A percentile compares a stretch with the other conserved stretches of the same genome.
These are phyloP conservation scores for Miscanthus lutarioriparius DNA, from an alignment of 176 grass and related monocot species.

Conservation along the genomic window DNA sequence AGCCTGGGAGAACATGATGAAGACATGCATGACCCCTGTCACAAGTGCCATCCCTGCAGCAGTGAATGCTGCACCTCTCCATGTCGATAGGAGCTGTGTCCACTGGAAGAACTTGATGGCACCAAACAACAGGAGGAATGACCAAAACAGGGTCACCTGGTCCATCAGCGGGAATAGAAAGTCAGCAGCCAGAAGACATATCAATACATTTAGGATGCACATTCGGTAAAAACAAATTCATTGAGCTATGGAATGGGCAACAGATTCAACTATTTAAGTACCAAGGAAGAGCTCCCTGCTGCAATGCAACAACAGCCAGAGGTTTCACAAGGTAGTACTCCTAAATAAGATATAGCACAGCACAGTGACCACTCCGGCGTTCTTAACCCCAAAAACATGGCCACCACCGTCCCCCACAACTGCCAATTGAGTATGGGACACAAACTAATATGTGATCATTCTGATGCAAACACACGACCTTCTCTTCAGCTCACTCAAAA, in stretches of 20 bases:
- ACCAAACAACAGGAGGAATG: slow-evolving; percentile 56
- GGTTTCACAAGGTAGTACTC: slow-evolving; percentile 1
- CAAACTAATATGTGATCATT: not conserved
- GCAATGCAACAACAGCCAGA: not conserved
- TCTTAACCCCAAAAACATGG: not conserved
- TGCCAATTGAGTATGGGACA: not conserved
- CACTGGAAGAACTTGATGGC: slow-evolving; percentile 66
- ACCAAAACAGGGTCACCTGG: slow-evolving; percentile 77
- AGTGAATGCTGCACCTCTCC: slow-evolving; percentile 57
- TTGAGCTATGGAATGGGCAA: not conserved
- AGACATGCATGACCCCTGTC: slow-evolving; percentile 60
- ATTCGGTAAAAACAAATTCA: not conserved
- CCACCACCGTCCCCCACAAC: not conserved
- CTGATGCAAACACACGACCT: not conserved
- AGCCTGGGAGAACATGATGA: slow-evolving; percentile 64
- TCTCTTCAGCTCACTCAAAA: not conserved
- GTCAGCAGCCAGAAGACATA: not conserved
- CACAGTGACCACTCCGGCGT: not conserved
- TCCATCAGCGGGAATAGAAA: not conserved
- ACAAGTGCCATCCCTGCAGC: slow-evolving; percentile 48
- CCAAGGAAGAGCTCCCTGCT: not conserved
- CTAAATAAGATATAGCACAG: not conserved
- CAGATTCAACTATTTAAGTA: not conserved
- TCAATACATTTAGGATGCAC: not conserved
- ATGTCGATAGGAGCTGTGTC: slow-evolving; percentile 61